These are phyloP conservation scores for Termitomyces sp. DNA, from an alignment of 768 basidiomycete species.

Conservation along the genomic window DNA sequence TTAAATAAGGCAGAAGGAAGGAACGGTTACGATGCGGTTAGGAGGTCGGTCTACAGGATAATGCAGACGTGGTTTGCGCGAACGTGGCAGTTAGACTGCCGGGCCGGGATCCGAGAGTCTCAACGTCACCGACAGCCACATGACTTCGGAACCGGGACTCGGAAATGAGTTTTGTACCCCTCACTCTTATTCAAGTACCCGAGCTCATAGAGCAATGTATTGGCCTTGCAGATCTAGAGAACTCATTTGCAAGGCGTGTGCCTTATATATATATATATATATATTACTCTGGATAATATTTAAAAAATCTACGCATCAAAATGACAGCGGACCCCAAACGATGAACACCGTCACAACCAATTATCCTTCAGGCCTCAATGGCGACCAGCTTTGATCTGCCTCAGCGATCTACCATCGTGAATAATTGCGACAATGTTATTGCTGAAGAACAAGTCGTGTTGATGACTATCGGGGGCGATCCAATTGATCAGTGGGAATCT, in stretches of 20 bases:
- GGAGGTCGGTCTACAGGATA: not conserved
- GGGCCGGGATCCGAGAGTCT: not conserved
- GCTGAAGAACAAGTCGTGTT: not conserved
- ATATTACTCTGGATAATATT: too few relatives aligned
- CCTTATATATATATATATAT: too few relatives aligned
- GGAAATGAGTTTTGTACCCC: too few relatives aligned
- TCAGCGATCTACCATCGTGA: not conserved
- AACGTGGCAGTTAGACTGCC: slow-evolving; percentile 17
- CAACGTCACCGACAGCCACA: not conserved
- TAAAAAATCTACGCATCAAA: too few relatives aligned
- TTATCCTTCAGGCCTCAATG: too few relatives aligned
- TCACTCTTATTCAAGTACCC: too few relatives aligned
- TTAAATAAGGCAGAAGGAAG: not conserved
- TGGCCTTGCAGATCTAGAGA: too few relatives aligned
- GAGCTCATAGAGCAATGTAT: too few relatives aligned
- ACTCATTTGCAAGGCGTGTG: too few relatives aligned
- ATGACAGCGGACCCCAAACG: too few relatives aligned
- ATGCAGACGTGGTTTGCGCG: not conserved
- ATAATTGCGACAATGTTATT: not conserved
- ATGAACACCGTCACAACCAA: too few relatives aligned
- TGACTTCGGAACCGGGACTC: not conserved
- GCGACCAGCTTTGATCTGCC: not conserved
- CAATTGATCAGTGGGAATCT: too few relatives aligned
- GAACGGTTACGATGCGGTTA: not conserved
- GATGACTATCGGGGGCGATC: not conserved